These are phyloP conservation scores for Venturiaceae sp. DNA, from an alignment of 2,329 filamentous ascomycete genomes.

Conservation along the genomic window DNA sequence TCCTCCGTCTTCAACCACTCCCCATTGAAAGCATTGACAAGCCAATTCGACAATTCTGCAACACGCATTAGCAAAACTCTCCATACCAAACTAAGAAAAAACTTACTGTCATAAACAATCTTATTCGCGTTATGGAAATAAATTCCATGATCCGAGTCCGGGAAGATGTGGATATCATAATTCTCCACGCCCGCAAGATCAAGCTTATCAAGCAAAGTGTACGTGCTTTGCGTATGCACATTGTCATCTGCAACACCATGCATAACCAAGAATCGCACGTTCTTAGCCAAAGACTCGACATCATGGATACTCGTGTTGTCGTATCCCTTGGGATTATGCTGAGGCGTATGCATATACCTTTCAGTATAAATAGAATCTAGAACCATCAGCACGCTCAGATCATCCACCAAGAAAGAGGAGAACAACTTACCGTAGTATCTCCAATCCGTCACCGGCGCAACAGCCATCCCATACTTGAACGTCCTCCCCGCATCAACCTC, in stretches of 20 bases:
- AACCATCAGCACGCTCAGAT: not conserved
- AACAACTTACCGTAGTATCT: constrained; percentile 59
- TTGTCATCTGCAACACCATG: constrained; percentile 97
- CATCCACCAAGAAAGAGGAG: not conserved
- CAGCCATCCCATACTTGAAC: constrained; percentile 95
- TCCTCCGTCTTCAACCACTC: constrained; percentile 65
- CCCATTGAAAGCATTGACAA: constrained; percentile 95
- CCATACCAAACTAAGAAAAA: not conserved
- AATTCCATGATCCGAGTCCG: constrained; percentile 91
- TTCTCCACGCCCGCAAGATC: constrained; percentile 77
- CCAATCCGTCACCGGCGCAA: constrained; percentile 98
- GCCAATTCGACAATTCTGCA: constrained; percentile 73
- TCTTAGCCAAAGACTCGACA: constrained; percentile 60
- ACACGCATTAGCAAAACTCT: constrained; percentile 10
- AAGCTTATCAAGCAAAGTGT: constrained; percentile 77
- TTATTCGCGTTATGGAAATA: constrained; percentile 87
- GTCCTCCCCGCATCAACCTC: constrained; percentile 83
- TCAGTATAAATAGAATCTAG: constrained; percentile 83
- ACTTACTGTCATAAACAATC: constrained; percentile 89
- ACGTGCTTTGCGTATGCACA: constrained; percentile 91
- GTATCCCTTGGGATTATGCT: constrained; percentile 73
- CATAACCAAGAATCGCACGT: constrained; percentile 87
- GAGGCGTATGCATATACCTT: constrained; percentile 92
- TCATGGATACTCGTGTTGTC: constrained; percentile 64
- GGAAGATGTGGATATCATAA: constrained; percentile 94